A percentile compares a stretch with the other conserved stretches of the same genome.
These are phyloP conservation scores for Xylaria polymorpha DNA, from an alignment of 2,329 filamentous ascomycete species.

Conservation along the genomic window DNA sequence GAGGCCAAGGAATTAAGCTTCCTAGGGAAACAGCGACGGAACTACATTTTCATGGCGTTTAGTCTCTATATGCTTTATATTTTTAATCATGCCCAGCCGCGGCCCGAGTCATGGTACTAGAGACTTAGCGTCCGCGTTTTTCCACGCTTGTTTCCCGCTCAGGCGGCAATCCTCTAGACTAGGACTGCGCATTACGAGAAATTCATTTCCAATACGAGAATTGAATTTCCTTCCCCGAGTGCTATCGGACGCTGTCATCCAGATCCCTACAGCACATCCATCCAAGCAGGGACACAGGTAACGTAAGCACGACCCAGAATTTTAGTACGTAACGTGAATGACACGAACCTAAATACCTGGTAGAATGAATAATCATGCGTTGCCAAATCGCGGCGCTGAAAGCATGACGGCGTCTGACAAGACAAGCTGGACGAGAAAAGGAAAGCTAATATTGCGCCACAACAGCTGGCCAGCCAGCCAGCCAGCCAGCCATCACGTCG, in stretches of 20 bases:
- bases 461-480: too few relatives aligned
- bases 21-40: background rate
- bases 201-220: background rate
- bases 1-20: background rate
- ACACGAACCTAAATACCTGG: background rate
- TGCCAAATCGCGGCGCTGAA: too few relatives aligned
- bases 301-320: too few relatives aligned
- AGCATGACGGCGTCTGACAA: background rate
- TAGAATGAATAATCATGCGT: background rate
- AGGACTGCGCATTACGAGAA: too few relatives aligned
- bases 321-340: background rate
- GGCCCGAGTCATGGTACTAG: background rate
- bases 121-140: background rate
- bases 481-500: background rate
- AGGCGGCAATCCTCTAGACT: background rate
- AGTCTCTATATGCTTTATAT: background rate
- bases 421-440: background rate
- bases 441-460: background rate
- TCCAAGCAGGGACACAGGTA: too few relatives aligned
- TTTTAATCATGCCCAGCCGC: background rate
- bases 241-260: too few relatives aligned
- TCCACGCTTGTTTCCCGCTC: background rate
- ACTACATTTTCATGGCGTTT: too few relatives aligned
- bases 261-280: too few relatives aligned
- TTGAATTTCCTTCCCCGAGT: background rate